Evolutionary conservation across 2,329 filamentous ascomycete species (phyloP).

Genomic region (Xylaria polymorpha): DNA sequence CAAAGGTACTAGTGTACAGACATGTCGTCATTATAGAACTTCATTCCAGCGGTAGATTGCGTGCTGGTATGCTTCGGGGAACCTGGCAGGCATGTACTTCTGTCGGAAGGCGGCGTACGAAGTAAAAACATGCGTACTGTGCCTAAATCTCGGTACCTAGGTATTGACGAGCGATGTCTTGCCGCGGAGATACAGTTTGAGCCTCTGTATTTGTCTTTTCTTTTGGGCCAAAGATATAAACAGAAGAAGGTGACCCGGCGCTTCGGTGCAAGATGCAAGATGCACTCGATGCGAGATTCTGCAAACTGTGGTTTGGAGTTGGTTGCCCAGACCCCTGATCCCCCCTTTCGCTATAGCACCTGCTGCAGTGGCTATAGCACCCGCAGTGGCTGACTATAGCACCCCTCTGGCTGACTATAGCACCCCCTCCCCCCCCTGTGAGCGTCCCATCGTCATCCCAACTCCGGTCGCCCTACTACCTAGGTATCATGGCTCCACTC

Average conservation of each 20-base stretch:
- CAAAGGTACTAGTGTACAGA: background rate
- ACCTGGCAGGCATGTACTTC: background rate
- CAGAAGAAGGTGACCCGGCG: conserved; percentile 4
- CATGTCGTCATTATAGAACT: background rate
- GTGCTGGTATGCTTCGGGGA: background rate
- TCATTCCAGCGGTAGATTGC: background rate
- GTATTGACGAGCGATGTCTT: background rate
- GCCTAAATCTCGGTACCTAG: background rate
- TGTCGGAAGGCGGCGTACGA: background rate
- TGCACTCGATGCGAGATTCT: background rate
- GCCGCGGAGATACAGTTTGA: conserved; percentile 32
- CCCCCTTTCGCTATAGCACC: background rate
- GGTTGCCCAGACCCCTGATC: background rate
- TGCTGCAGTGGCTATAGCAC: too few relatives aligned
- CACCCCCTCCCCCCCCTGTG: background rate
- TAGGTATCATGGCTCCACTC: conserved; percentile 32
- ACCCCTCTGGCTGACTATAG: too few relatives aligned
- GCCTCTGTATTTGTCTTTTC: background rate
- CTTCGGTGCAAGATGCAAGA: too few relatives aligned
- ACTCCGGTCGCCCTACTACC: background rate
- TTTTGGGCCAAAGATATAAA: conserved; percentile 24
- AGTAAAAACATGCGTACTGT: conserved; percentile 2
- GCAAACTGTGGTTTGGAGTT: background rate
- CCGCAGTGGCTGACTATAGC: too few relatives aligned
- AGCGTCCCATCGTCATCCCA: background rate